These are phyloP conservation scores for Malus domestica DNA, from an alignment of 306 rosid species.

Conservation along the genomic window ASM211411v1 NC_041796.1:28111501-28112000, in stretches of 20 bases:
- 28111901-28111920: background rate
- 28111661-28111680: slow-evolving; percentile 77
- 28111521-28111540: slow-evolving; percentile 72
- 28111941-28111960: background rate
- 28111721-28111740: slow-evolving; percentile 65
- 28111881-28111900: background rate
- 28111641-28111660: slow-evolving; percentile 51
- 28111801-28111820: slow-evolving; percentile 85
- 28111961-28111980: background rate
- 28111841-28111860: slow-evolving; percentile 66
- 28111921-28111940: background rate
- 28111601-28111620: slow-evolving; percentile 80
- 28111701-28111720: slow-evolving; percentile 65
- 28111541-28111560: slow-evolving; percentile 71
- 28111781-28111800: slow-evolving; percentile 72
- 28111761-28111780: slow-evolving; percentile 71
- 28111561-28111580: slow-evolving; percentile 76
- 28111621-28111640: slow-evolving; percentile 48
- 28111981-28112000: slow-evolving; percentile 46
- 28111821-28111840: slow-evolving; percentile 93
- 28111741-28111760: slow-evolving; percentile 81
- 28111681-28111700: slow-evolving; percentile 78
- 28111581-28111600: slow-evolving; percentile 85
- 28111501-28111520: slow-evolving; percentile 68
- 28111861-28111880: background rate